Conservation (phyloP, 164 flowering plant species). For the Protea cynaroides region DNA sequence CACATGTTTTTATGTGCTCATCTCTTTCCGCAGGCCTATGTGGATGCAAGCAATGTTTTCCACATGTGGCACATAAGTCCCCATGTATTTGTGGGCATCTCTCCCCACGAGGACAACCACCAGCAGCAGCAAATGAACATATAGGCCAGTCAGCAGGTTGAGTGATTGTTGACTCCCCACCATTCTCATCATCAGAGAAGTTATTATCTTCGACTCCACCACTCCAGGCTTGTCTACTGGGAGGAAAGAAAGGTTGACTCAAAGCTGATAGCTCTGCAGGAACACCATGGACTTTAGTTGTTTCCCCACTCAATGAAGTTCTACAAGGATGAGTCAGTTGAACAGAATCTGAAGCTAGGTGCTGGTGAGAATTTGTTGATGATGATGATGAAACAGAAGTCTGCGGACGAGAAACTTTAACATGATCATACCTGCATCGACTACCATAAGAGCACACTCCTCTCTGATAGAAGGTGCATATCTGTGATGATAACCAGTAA, state of each 20-base stretch:
- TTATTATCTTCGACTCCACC: conserved; percentile 20
- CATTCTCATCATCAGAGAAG: conserved; percentile 20
- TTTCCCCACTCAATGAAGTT: conserved; percentile 10
- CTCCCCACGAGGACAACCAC: conserved; percentile 84
- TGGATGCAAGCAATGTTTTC: conserved; percentile 85
- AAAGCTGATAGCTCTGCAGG: conserved; percentile 30
- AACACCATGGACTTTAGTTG: conserved; percentile 9
- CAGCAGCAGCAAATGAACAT: conserved; percentile 93
- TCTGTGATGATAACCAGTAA: conserved; percentile 31
- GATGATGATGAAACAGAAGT: conserved; percentile 47
- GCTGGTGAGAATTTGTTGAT: conserved; percentile 30
- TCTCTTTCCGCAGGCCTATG: conserved; percentile 75
- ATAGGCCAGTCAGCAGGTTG: conserved; percentile 47
- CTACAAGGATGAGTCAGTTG: conserved; percentile 20
- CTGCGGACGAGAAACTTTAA: conserved; percentile 45
- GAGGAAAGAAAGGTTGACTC: conserved; percentile 27
- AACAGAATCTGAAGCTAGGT: conserved; percentile 20
- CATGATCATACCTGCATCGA: conserved; percentile 93
- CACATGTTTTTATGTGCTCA: conserved; percentile 62
- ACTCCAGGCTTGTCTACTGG: conserved; percentile 35
- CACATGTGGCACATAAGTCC: conserved; percentile 71
- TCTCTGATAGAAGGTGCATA: conserved; percentile 89
- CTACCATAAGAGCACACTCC: conserved; percentile 85
- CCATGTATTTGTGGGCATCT: conserved; percentile 87
- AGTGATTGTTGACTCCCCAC: conserved; percentile 18